A percentile compares a stretch with the other conserved stretches of the same genome.
These are phyloP conservation scores for Ogataea hybrid DNA, from an alignment of 1,139 yeast species.

Conservation along the genomic window DNA sequence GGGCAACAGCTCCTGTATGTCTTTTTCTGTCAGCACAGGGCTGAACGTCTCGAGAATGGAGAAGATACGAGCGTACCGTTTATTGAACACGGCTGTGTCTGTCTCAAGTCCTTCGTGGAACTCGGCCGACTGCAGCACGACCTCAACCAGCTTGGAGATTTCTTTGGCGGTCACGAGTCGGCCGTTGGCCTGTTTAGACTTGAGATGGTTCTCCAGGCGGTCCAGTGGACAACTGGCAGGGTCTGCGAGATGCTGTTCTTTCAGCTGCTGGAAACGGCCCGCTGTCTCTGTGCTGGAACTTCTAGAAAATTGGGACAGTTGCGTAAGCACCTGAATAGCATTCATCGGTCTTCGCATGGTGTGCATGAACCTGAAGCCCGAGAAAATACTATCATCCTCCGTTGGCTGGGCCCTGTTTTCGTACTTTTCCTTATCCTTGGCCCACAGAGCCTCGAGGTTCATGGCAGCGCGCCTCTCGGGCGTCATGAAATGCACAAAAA, in stretches of 20 bases:
- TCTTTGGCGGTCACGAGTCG: constrained; percentile 22
- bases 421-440: constrained; percentile 36
- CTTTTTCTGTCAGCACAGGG: constrained; percentile 17
- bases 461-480: constrained; percentile 62
- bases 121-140: constrained; percentile 29
- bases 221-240: constrained; percentile 18
- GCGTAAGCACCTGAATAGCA: constrained; percentile 1
- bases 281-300: background rate
- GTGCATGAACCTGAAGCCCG: constrained; percentile 44
- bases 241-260: constrained; percentile 22
- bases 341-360: constrained; percentile 26
- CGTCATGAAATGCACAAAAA: constrained; percentile 72
- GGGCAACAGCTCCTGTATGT: constrained; percentile 24
- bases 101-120: constrained; percentile 15
- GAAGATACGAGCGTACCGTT: constrained; percentile 19
- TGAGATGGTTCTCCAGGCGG: constrained; percentile 22
- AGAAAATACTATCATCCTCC: constrained; percentile 44
- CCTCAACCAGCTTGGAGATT: constrained; percentile 20
- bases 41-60: constrained; percentile 19
- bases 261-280: constrained; percentile 27
- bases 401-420: constrained; percentile 19
- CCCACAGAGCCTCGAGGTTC: constrained; percentile 70
- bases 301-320: background rate
- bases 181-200: constrained; percentile 29
- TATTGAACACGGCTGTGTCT: constrained; percentile 16